Percentiles rank a stretch among this genome's conserved stretches.
phyloP scores from a whole-genome alignment of 805 yeast genomes.

The Wickerhamia fluorescens region DNA sequence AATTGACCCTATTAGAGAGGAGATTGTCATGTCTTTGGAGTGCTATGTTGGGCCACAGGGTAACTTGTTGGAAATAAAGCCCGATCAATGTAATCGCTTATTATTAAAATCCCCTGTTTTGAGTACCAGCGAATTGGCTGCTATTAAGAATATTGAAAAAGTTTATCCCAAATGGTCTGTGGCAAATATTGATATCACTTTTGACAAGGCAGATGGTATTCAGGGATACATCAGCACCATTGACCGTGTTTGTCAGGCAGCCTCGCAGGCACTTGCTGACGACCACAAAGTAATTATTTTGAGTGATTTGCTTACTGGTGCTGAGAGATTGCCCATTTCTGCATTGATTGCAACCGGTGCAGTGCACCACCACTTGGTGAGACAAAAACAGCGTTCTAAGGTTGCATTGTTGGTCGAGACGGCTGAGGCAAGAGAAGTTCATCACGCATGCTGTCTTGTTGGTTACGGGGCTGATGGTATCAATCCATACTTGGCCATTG shows the following conservation, averaged over 20 bases:
- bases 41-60: constrained; percentile 99
- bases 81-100: constrained; percentile 86
- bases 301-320: constrained; percentile 59
- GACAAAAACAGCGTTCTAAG: constrained; percentile 92
- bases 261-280: constrained; percentile 75
- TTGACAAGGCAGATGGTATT: constrained; percentile 73
- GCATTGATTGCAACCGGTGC: constrained; percentile 94
- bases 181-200: constrained; percentile 80
- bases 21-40: constrained; percentile 93
- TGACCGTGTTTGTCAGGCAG: constrained; percentile 81
- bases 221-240: constrained; percentile 79
- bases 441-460: constrained; percentile 86
- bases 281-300: constrained; percentile 69
- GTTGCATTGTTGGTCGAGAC: constrained; percentile 90
- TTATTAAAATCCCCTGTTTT: constrained; percentile 78
- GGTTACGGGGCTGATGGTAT: constrained; percentile 98
- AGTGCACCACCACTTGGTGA: constrained; percentile 91
- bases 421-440: constrained; percentile 97
- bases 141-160: constrained; percentile 62
- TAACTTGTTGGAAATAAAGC: constrained; percentile 84
- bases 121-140: constrained; percentile 63
- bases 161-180: constrained; percentile 86
- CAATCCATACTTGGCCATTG: constrained; percentile 90
- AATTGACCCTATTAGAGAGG: constrained; percentile 95
- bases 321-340: constrained; percentile 69